Evolutionary conservation across 148 eudicot species (phyloP).

Genomic region (Cornus controversa): DNA sequence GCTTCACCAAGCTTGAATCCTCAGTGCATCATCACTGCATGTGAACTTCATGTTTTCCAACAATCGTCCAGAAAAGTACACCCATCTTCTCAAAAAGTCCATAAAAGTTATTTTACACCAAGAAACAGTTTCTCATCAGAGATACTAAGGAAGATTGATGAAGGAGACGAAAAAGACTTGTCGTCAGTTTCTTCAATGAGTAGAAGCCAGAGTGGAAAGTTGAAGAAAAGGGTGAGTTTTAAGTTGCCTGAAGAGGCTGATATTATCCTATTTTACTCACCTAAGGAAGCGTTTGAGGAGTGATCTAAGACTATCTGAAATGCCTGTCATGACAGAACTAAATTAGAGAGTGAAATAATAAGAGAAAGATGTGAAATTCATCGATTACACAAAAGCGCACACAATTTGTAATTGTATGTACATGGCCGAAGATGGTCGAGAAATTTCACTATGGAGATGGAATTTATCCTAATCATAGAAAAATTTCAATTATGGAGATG

Average conservation of each 20-base stretch:
- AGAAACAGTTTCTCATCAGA: constrained; percentile 8
- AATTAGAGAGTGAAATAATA: too few relatives aligned
- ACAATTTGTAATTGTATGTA: too few relatives aligned
- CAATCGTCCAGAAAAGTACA: not conserved
- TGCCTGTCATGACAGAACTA: too few relatives aligned
- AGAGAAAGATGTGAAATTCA: too few relatives aligned
- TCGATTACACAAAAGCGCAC: too few relatives aligned
- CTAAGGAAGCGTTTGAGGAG: constrained; percentile 13
- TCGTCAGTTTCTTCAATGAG: not conserved
- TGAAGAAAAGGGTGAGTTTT: constrained; percentile 21
- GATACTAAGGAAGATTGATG: constrained; percentile 7
- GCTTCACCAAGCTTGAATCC: not conserved
- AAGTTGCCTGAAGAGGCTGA: constrained; percentile 25
- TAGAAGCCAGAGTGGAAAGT: constrained; percentile 6
- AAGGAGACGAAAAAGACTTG: not conserved
- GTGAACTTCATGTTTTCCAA: not conserved
- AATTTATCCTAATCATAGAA: too few relatives aligned
- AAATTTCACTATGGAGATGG: too few relatives aligned
- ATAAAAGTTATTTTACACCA: constrained; percentile 17
- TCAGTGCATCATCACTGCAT: not conserved
- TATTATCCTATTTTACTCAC: constrained; percentile 18
- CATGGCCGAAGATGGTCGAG: too few relatives aligned
- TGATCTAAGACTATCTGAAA: not conserved
- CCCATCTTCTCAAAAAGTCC: constrained; percentile 2
- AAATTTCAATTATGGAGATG: too few relatives aligned